phyloP scores from a whole-genome alignment of 1,284 basidiomycete species.

The Irpex lacteus region DNA sequence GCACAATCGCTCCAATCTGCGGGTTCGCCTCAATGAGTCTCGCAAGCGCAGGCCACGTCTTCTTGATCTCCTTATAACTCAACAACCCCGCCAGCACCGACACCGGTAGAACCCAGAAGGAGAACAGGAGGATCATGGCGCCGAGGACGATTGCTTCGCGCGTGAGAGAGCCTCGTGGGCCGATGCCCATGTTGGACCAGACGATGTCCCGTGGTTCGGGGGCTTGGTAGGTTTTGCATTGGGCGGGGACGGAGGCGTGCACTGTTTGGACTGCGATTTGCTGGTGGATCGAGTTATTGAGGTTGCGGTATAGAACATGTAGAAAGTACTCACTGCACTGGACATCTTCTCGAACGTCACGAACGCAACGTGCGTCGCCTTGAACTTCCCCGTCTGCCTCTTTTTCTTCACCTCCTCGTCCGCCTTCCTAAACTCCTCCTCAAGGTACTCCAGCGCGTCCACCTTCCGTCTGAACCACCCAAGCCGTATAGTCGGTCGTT shows the following conservation, averaged over 20 bases:
- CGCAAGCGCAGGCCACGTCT: constrained; percentile 83
- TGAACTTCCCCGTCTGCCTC: constrained; percentile 68
- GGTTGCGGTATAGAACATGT: background rate
- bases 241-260: constrained; percentile 68
- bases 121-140: constrained; percentile 68
- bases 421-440: constrained; percentile 71
- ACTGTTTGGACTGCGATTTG: constrained; percentile 91
- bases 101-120: constrained; percentile 88
- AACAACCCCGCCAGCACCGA: constrained; percentile 82
- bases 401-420: constrained; percentile 78
- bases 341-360: constrained; percentile 98
- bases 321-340: constrained; percentile 67
- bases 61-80: constrained; percentile 90
- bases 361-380: constrained; percentile 82
- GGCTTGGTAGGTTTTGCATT: constrained; percentile 71
- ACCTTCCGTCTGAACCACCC: constrained; percentile 70
- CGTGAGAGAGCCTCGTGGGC: constrained; percentile 51
- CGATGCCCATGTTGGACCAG: constrained; percentile 85
- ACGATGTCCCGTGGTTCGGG: constrained; percentile 96
- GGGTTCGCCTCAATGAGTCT: constrained; percentile 77
- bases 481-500: constrained; percentile 67
- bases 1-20: constrained; percentile 82
- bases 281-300: constrained; percentile 32
- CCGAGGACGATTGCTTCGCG: constrained; percentile 71
- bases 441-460: constrained; percentile 85